Evolutionary conservation across 2,329 filamentous ascomycete genomes (phyloP).

Genomic region (Epichloe sibirici): DNA sequence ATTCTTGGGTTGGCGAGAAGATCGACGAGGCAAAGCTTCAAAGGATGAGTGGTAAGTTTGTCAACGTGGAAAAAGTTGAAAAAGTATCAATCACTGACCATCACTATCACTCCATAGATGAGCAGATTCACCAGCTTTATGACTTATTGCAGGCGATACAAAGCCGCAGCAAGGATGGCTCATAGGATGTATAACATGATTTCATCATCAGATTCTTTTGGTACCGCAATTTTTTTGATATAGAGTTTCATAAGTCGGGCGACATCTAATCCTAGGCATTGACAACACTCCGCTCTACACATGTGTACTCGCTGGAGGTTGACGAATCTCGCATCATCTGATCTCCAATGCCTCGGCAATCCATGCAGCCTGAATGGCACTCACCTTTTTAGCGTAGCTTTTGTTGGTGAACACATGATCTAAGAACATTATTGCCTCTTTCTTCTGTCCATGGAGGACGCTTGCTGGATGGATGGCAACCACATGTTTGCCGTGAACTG

Average conservation of each 20-base stretch:
- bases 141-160: conserved; percentile 80
- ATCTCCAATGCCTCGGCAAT: conserved; percentile 36
- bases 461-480: conserved; percentile 53
- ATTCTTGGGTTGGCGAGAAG: conserved; percentile 72
- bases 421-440: conserved; percentile 56
- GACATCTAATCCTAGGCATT: not conserved
- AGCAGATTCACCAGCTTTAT: conserved; percentile 87
- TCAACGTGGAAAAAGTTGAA: no score
- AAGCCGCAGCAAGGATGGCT: conserved; percentile 20
- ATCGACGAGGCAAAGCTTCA: conserved; percentile 74
- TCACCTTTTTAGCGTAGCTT: conserved; percentile 56
- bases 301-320: not conserved
- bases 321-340: not conserved
- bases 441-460: conserved; percentile 48
- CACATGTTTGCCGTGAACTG: conserved; percentile 44
- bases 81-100: not conserved
- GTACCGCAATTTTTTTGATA: not conserved
- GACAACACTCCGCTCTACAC: not conserved
- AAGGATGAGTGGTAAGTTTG: conserved; percentile 77
- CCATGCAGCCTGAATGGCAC: conserved; percentile 47
- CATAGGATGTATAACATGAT: conserved; percentile 14
- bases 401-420: conserved; percentile 56
- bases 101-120: conserved; percentile 42
- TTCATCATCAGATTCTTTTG: not conserved
- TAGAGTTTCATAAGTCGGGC: not conserved